A percentile compares a stretch with the other conserved stretches of the same genome.
Conservation (phyloP, 148 eudicot species). For the Talinum fruticosum region DNA sequence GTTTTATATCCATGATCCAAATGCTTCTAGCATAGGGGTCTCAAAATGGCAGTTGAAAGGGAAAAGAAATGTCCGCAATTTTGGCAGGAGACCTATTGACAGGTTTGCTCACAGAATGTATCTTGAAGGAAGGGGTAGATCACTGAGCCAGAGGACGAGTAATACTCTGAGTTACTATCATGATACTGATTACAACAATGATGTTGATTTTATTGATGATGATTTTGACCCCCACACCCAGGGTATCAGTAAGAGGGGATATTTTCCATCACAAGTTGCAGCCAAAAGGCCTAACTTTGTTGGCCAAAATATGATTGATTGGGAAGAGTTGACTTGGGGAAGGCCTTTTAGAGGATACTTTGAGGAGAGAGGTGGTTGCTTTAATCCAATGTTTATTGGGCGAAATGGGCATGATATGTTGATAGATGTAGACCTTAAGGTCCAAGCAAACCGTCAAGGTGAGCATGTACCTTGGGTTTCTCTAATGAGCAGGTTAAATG, state of each 20-base stretch:
- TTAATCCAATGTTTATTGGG: conserved; percentile 42
- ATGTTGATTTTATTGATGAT: conserved; percentile 43
- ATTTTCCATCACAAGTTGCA: conserved; percentile 31
- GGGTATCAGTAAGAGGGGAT: conserved; percentile 39
- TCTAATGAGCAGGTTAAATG: conserved; percentile 82
- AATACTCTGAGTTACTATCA: conserved; percentile 37
- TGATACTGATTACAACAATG: conserved; percentile 39
- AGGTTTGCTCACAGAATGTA: conserved; percentile 29
- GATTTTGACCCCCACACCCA: conserved; percentile 30
- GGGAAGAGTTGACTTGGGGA: conserved; percentile 62
- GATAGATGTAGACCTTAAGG: conserved; percentile 79
- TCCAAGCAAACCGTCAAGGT: conserved; percentile 69
- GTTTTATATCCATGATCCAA: conserved; percentile 37
- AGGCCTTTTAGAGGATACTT: conserved; percentile 49
- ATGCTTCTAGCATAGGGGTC: conserved; percentile 38
- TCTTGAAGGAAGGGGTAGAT: conserved; percentile 38
- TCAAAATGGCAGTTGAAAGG: conserved; percentile 89
- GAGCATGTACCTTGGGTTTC: conserved; percentile 93
- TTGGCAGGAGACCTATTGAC: conserved; percentile 46
- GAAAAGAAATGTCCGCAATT: conserved; percentile 66
- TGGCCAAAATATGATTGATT: conserved; percentile 30
- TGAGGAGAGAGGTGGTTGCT: conserved; percentile 49
- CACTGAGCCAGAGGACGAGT: conserved; percentile 26
- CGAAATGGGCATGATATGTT: conserved; percentile 49
- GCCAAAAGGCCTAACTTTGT: conserved; percentile 38